Conservation (phyloP, 345 rosid species). For the Heritiera littoralis region DNA sequence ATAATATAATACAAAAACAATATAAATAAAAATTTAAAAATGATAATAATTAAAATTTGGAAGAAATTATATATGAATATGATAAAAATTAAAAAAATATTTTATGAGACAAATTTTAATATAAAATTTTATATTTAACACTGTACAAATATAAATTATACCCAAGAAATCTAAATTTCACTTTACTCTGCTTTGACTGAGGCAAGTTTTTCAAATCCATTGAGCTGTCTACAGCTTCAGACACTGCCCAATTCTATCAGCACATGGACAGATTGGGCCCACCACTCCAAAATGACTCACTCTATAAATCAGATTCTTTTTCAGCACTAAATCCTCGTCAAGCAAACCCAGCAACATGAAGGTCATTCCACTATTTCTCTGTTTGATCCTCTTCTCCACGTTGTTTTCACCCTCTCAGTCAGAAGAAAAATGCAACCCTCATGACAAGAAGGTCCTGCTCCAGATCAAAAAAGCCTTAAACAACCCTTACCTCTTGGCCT, state of each 20-base stretch:
- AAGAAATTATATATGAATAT: too few species aligned
- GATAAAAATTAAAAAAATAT: too few species aligned
- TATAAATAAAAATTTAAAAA: too few species aligned
- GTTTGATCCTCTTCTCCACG: conserved; percentile 5
- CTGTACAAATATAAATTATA: too few species aligned
- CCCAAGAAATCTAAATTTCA: too few species aligned
- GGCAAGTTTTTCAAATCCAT: neutral
- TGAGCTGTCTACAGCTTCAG: neutral
- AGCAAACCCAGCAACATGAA: neutral
- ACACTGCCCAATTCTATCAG: neutral
- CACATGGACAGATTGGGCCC: neutral
- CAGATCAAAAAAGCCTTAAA: conserved; percentile 56
- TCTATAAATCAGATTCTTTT: neutral
- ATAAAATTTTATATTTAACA: too few species aligned
- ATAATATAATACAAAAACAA: too few species aligned
- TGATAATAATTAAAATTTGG: too few species aligned
- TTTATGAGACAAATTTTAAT: too few species aligned
- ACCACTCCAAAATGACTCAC: neutral
- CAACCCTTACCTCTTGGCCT: conserved; percentile 67
- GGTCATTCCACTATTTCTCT: neutral
- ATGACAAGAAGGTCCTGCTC: conserved; percentile 67
- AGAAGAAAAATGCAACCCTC: conserved; percentile 53
- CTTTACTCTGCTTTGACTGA: neutral
- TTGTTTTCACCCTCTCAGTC: conserved; percentile 36
- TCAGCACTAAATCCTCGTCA: neutral